phyloP scores from a whole-genome alignment of 2,329 filamentous ascomycete species.

The Catunica adiposa region DNA sequence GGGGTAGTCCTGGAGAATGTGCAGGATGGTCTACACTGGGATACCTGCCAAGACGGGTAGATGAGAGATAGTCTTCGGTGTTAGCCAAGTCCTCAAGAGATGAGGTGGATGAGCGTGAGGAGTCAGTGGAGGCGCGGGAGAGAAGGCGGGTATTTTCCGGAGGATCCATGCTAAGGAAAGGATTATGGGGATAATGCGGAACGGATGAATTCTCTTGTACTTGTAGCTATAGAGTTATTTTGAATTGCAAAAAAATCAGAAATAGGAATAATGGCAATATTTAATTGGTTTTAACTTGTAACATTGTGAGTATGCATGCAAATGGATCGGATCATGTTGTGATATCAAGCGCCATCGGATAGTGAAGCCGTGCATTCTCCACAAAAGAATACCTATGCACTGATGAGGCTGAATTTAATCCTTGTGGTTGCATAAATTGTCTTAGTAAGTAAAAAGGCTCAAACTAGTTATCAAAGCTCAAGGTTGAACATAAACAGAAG shows the following conservation, averaged over 20 bases:
- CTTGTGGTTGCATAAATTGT: not conserved
- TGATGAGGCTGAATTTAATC: not conserved
- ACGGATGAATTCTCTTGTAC: too few relatives aligned
- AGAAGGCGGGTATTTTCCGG: not conserved
- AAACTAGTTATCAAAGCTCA: too few relatives aligned
- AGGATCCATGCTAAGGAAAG: not conserved
- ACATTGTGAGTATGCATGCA: too few relatives aligned
- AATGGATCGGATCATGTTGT: not conserved
- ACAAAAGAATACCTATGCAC: too few relatives aligned
- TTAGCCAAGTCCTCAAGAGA: not conserved
- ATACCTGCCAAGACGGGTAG: conserved; percentile 3
- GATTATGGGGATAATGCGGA: not conserved
- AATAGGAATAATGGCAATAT: too few relatives aligned
- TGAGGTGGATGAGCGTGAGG: conserved; percentile 1
- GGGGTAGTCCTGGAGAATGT: not conserved
- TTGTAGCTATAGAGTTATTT: too few relatives aligned
- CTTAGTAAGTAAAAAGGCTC: too few relatives aligned
- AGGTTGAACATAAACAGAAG: too few relatives aligned
- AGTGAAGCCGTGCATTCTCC: too few relatives aligned
- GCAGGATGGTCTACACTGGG: not conserved
- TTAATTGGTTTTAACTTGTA: too few relatives aligned
- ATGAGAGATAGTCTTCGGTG: conserved; percentile 1
- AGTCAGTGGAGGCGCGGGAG: not conserved
- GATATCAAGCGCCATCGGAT: too few relatives aligned
- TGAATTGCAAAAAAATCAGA: too few relatives aligned